Base-by-base conservation (phyloP, 2,329 filamentous ascomycete species). In the Venturia oleaginea region DNA sequence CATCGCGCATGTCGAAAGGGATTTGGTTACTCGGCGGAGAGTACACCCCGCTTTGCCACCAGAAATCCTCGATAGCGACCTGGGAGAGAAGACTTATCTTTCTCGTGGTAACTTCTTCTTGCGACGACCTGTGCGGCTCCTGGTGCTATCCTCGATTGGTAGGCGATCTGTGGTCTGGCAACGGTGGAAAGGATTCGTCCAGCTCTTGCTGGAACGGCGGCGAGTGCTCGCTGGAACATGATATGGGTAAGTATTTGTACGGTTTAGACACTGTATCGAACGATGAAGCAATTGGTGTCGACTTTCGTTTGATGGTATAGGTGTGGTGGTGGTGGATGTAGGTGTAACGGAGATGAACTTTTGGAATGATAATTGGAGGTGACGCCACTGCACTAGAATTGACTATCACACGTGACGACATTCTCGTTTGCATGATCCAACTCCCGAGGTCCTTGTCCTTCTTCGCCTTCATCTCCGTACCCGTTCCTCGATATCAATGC, bases 81-180 rank as follows among this genome's bases (percentile, higher is more conserved):
- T 30, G 32, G 61, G 59, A 46, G 48, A 69, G 61, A 66, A 51
- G 57, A 81, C 81, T 77, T 78, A 83, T 83, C 85, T 81, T 87
- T 87, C 76, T 87, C 85, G 72, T 88, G 85, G 73, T 87, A 88
- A 68, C 76, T 76, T 70, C 84, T 76, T 74, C 42, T n/a, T 43
- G 46, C 32, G 22, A 51, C 27, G 7, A n/a, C 6, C 11, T 55
- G 46, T 32, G 51, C 51, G 15, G 62, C 62, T n/a, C 32, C 62
- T 17, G 62, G 62, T 34, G 48, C 62, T 57, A 57, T 63, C 51
- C 62, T 63, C 34, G 51, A 30, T 57, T 63, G 62, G 22, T 34
- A 15, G 67, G 76, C 73, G 71, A 83, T 76, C 71, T 77, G 76
- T 67, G 82, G 78, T 68, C 81, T 75, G 70, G 78, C 75, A 68